Percentiles rank a stretch among this genome's conserved stretches.
These are phyloP conservation scores for Tricholoma furcatifolium DNA, from an alignment of 768 basidiomycete genomes.

Conservation along the genomic window DNA sequence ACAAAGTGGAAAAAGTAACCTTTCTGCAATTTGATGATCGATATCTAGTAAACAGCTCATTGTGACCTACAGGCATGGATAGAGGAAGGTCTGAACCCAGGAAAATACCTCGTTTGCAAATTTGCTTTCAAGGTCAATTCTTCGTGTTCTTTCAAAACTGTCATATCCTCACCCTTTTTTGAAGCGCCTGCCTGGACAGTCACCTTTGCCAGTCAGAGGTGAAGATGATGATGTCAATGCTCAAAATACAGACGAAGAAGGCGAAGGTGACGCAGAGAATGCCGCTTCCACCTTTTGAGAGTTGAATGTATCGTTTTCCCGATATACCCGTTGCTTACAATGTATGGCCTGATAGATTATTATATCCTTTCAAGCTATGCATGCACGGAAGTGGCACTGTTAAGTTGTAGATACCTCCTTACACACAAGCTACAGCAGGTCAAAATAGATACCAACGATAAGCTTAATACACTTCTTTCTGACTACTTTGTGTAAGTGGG, in stretches of 20 bases:
- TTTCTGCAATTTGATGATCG: background rate
- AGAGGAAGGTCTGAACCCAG: slow-evolving; percentile 65
- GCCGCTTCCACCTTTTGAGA: background rate
- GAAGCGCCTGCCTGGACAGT: slow-evolving; percentile 57
- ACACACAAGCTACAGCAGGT: no score
- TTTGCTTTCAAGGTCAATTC: slow-evolving; percentile 70
- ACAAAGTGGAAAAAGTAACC: slow-evolving; percentile 68
- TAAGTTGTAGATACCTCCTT: no score
- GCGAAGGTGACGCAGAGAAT: background rate
- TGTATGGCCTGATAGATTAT: no score
- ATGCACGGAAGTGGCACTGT: no score
- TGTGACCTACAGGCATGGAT: slow-evolving; percentile 57
- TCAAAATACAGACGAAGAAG: slow-evolving; percentile 8
- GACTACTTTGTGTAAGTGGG: no score
- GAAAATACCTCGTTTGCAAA: slow-evolving; percentile 81
- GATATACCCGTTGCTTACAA: no score
- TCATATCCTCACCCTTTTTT: background rate
- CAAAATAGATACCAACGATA: no score
- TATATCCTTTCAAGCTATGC: no score
- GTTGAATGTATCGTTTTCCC: no score
- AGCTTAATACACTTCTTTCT: no score
- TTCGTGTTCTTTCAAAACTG: background rate
- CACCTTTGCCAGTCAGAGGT: slow-evolving; percentile 40
- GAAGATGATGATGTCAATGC: slow-evolving; percentile 17
- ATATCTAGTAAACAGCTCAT: background rate